These are phyloP conservation scores for Hericium erinaceus DNA, from an alignment of 768 basidiomycete genomes.

Conservation along the genomic window DNA sequence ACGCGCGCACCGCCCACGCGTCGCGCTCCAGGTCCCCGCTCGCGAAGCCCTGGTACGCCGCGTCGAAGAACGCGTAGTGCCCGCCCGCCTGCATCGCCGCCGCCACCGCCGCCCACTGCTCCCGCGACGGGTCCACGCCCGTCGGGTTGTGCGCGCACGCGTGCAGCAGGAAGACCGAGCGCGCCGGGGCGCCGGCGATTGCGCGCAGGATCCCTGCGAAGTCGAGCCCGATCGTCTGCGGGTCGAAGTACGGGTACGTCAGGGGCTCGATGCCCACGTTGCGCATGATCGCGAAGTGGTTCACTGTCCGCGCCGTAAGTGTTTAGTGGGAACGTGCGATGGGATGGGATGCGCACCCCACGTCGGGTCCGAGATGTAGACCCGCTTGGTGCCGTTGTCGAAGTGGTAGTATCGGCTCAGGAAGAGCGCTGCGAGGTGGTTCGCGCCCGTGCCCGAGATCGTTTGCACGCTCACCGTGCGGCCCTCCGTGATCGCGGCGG, in stretches of 20 bases:
- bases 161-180: constrained; percentile 85
- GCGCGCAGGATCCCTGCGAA: constrained; percentile 55
- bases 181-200: constrained; percentile 56
- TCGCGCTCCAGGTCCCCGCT: constrained; percentile 88
- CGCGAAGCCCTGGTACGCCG: constrained; percentile 96
- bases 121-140: constrained; percentile 84
- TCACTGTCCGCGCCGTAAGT: constrained; percentile 36
- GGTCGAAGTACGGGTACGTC: constrained; percentile 91
- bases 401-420: constrained; percentile 74
- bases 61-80: constrained; percentile 91
- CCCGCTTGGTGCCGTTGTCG: constrained; percentile 44
- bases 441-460: constrained; percentile 93
- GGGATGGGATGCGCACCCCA: constrained; percentile 57
- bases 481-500: constrained; percentile 58
- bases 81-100: constrained; percentile 59
- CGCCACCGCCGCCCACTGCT: constrained; percentile 79
- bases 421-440: constrained; percentile 87
- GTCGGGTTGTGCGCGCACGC: constrained; percentile 97
- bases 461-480: constrained; percentile 83
- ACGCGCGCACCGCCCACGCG: constrained; percentile 85
- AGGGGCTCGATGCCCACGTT: constrained; percentile 84
- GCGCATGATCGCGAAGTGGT: constrained; percentile 84
- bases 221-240: constrained; percentile 82
- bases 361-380: constrained; percentile 88
- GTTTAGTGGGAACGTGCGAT: not conserved